Evolutionary conservation across 495 filamentous ascomycete species (phyloP), one percentile per base, ranked within the genome.

Genomic region (Xylaria acuta): DNA sequence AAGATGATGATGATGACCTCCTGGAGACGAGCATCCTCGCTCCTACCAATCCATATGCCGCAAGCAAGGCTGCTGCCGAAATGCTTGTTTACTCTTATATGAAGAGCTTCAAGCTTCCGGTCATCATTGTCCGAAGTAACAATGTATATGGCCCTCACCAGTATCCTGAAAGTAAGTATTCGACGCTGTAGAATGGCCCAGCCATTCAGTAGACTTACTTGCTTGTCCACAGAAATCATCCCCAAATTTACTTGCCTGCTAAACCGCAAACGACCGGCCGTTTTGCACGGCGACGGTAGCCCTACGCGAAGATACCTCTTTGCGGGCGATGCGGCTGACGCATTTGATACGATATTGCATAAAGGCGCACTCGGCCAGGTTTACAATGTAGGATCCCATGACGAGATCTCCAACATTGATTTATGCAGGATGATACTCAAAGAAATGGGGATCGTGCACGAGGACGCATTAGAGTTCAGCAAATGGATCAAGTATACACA

Each of bases 111-210:
- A 89, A 89, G 67, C 83, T 93, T 14, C 91, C 91, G 2, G 86
- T 87, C 30, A 90, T 93, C 73, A 90, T 93, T 71, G 88, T 92
- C 51, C 85, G 92, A 27, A 88, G 89, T 74, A 94, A 94, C 83
- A 94, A 94, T 73, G 90, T 94, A 32, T 94, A 93, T 73, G 92
- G 92, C 0, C 92, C 92, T 18, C 90, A 92, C 77, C 92, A 94
- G 77, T 94, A 88, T 74, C 92, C 92, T 1, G 92, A 94, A 80
- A 93, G 92, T 93, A 82, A 78, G 88, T 80, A 6, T 6, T 54
- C 14, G 18, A 59, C 18, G 5, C 32, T 49, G 27, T 2, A 20
- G 38, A 16, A 30, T 63, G 11, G 22, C 32, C n/a, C 11, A 47
- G 34, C 20, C 63, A 11, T 41, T 36, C n/a, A 51, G 12, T 53